Evolutionary conservation across 306 rosid genomes (phyloP).

Genomic region (Citrullus amarus): DNA sequence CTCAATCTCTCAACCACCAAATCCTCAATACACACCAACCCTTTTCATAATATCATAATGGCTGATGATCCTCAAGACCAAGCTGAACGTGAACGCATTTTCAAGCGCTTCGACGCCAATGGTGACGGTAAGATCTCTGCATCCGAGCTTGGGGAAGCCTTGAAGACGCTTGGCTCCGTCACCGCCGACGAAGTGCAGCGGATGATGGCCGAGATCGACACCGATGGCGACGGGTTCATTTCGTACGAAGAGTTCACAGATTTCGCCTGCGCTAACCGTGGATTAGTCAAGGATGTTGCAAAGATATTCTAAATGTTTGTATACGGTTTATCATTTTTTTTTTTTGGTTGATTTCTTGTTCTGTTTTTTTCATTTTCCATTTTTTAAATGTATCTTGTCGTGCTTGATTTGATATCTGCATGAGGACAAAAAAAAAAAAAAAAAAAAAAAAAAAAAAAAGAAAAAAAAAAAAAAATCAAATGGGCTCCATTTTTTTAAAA

Average conservation of each 20-base stretch:
- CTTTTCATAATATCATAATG: constrained; percentile 2
- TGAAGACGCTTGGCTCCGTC: constrained; percentile 47
- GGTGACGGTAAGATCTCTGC: constrained; percentile 67
- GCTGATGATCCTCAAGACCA: constrained; percentile 28
- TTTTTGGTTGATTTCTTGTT: not conserved
- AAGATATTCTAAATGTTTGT: constrained; percentile 38
- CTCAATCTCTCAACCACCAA: constrained; percentile 17
- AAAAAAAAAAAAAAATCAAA: not conserved
- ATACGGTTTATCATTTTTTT: not conserved
- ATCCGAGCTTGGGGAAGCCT: constrained; percentile 53
- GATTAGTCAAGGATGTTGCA: constrained; percentile 54
- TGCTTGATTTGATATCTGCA: not conserved
- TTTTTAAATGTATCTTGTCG: constrained; percentile 12
- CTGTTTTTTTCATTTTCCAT: not conserved
- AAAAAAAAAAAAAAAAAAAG: no score
- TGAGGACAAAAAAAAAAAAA: not conserved
- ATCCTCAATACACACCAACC: not conserved
- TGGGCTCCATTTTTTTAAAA: not conserved
- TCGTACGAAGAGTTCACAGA: constrained; percentile 41
- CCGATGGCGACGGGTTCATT: constrained; percentile 61
- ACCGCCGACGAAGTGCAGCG: constrained; percentile 35
- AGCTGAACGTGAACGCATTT: constrained; percentile 47
- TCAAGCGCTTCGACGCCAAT: constrained; percentile 52
- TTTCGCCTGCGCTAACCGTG: constrained; percentile 53
- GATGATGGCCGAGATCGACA: constrained; percentile 75